Evolutionary conservation across 2,329 filamentous ascomycete species (phyloP), one percentile per base, ranked within the genome.

Genomic region (Neospermospora avenae): DNA sequence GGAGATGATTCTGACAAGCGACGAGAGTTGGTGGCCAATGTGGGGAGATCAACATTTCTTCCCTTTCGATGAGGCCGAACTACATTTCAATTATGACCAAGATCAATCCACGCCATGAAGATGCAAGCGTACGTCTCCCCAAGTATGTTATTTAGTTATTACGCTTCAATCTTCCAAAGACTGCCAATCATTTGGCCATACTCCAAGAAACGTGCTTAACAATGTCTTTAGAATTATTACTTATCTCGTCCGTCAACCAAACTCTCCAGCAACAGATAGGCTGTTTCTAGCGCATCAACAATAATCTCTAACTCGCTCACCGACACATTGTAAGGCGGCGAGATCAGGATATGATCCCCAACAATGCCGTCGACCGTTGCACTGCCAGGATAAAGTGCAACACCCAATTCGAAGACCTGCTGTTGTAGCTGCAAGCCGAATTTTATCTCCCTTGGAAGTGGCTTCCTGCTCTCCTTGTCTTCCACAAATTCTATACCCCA

Each of bases 261-360:
- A n/a, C 13, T 57, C 34, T 57, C 44, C 13, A 41, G 13, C 20
- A 18, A 35, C 22, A 22, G 1, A 22, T 57, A 51, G 11, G 55
- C 45, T 42, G 13, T 37, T 22, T 42, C 34, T 6, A 51, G 45
- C 10, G 37, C 1, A 2, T 24, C 34, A 13, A 57, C 55, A 25
- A 57, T 39, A 28, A 22, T 37, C 34, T 28, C 39, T 20, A 57
- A 16, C 46, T 42, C 55, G 8, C 20, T 25, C n/a, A 18, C 35
- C 31, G 76, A 80, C 45, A 83, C 74, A 65, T 79, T 84, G 71
- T 82, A 87, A 4, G 84, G 77, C 18, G 85, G 85, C 7, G 83
- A 80, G 34, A 88, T 69, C 39, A 87, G 74, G 46, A 86, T 74
- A 71, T 86, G 82, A 66, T 88, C 85, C 3, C 85, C 85, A 6